phyloP scores from a whole-genome alignment of 306 rosid species.

The Acacia confusa region DNA sequence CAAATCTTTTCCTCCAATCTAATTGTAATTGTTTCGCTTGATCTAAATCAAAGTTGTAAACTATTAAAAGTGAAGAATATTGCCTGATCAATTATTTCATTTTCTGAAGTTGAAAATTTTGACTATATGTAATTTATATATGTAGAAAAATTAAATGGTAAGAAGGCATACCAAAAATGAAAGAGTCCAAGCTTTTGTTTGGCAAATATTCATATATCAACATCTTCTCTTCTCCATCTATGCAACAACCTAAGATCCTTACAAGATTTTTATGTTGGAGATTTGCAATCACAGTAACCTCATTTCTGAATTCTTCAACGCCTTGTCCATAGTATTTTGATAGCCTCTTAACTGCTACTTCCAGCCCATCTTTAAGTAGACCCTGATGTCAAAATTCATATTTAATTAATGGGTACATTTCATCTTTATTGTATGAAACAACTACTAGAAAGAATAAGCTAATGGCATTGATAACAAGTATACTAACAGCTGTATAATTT shows the following conservation, averaged over 20 bases:
- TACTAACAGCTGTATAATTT: too few species aligned
- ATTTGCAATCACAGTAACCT: background rate
- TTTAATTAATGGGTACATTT: too few species aligned
- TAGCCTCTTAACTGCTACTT: background rate
- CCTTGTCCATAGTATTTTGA: background rate
- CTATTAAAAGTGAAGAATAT: background rate
- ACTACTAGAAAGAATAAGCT: too few species aligned
- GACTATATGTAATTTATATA: background rate
- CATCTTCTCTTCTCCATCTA: conserved; percentile 48
- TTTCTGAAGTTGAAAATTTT: background rate
- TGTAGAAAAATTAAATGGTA: background rate
- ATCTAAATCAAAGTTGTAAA: conserved; percentile 15
- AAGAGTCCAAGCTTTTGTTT: conserved; percentile 55
- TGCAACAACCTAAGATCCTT: conserved; percentile 28
- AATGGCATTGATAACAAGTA: too few species aligned
- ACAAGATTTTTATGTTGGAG: background rate
- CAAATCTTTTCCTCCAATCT: background rate
- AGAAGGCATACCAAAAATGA: conserved; percentile 48
- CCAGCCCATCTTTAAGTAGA: conserved; percentile 24
- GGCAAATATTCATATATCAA: conserved; percentile 65
- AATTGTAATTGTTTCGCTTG: background rate
- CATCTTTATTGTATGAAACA: too few species aligned
- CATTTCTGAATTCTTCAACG: background rate
- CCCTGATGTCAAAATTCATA: conserved; percentile 33
- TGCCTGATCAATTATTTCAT: background rate